A percentile compares a stretch with the other conserved stretches of the same genome.
Evolutionary conservation across 177 flowering plant genomes (phyloP).

Genomic region (Tripterygium wilfordii): DNA sequence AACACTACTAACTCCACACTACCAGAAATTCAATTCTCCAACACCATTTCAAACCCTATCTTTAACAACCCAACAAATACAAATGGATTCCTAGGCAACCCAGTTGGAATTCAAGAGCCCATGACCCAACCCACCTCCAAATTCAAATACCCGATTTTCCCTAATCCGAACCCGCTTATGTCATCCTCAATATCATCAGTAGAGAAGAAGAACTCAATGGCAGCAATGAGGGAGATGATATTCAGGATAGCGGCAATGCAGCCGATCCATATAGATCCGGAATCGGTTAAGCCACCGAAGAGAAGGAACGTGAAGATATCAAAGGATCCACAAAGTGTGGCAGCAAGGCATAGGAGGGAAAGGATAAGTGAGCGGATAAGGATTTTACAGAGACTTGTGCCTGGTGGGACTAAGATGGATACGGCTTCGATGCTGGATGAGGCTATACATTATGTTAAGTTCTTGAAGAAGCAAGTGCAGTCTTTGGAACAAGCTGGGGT

Average conservation of each 20-base stretch:
- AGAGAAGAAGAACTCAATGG: conserved; percentile 30
- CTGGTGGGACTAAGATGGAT: too few relatives aligned
- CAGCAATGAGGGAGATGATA: conserved; percentile 57
- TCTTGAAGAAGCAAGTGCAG: conserved; percentile 48
- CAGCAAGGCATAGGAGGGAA: conserved; percentile 53
- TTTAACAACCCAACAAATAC: conserved; percentile 5
- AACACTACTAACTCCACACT: conserved; percentile 1
- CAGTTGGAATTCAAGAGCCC: conserved; percentile 21
- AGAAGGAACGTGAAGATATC: conserved; percentile 53
- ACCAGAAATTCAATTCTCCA: conserved; percentile 15
- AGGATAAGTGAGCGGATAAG: conserved; percentile 56
- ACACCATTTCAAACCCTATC: not conserved
- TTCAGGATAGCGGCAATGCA: conserved; percentile 57
- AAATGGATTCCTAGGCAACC: too few relatives aligned
- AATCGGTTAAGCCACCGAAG: conserved; percentile 40
- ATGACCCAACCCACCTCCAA: not conserved
- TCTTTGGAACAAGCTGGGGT: conserved; percentile 26
- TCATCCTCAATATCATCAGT: not conserved
- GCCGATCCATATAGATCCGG: conserved; percentile 55
- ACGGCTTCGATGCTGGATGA: conserved; percentile 65
- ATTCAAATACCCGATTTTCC: not conserved
- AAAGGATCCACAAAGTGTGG: conserved; percentile 63
- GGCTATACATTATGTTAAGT: conserved; percentile 54
- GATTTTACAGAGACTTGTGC: conserved; percentile 52
- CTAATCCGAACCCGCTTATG: not conserved